A percentile compares a stretch with the other conserved stretches of the same genome.
Evolutionary conservation across 495 filamentous ascomycete genomes (phyloP).

Genomic region (Trichoderma gamsii): DNA sequence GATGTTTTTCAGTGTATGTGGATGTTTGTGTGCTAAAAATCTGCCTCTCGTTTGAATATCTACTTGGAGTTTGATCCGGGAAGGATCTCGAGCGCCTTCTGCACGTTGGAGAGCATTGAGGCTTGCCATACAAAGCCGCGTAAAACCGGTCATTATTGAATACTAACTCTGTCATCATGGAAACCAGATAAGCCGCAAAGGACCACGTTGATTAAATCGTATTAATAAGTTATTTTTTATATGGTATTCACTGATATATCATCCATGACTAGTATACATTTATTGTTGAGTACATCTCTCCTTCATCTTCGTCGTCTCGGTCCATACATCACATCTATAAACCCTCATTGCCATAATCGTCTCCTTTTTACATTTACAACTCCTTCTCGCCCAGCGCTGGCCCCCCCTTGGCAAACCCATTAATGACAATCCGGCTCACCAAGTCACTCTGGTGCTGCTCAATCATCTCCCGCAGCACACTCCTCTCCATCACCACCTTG

Average conservation of each 20-base stretch:
- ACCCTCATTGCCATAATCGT: too few relatives aligned
- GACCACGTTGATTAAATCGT: too few relatives aligned
- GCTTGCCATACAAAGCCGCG: too few relatives aligned
- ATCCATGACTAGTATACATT: conserved; percentile 3
- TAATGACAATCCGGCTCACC: conserved; percentile 31
- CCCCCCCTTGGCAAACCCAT: conserved; percentile 22
- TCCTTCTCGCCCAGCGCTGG: conserved; percentile 23
- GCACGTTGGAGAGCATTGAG: too few relatives aligned
- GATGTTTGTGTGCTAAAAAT: too few relatives aligned
- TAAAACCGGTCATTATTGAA: too few relatives aligned
- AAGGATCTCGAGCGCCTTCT: too few relatives aligned
- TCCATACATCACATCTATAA: neutral
- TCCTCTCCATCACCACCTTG: conserved; percentile 78
- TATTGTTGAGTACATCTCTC: neutral
- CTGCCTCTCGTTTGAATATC: too few relatives aligned
- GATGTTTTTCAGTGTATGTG: neutral
- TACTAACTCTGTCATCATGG: too few relatives aligned
- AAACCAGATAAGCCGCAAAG: too few relatives aligned
- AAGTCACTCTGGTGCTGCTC: conserved; percentile 71
- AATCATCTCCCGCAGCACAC: conserved; percentile 70
- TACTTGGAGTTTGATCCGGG: too few relatives aligned
- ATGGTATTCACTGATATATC: neutral
- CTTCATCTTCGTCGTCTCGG: neutral
- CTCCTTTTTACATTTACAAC: too few relatives aligned
- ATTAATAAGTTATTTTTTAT: neutral